These are phyloP conservation scores for Pythium aquatile DNA, from an alignment of 352 stramenopile species.

Conservation along the genomic window DNA sequence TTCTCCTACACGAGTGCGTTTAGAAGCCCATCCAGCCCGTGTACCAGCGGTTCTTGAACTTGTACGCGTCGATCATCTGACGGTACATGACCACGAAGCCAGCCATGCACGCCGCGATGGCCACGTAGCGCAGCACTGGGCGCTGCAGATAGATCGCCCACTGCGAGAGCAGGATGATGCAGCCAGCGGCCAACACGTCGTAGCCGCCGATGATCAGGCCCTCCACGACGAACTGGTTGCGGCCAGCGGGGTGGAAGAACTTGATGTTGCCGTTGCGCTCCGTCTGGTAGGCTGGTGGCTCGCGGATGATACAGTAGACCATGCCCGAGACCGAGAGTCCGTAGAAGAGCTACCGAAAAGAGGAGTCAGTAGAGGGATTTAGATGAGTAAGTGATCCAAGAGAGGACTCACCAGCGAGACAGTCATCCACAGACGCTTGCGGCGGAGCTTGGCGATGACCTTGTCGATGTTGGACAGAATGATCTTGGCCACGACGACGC, in stretches of 20 bases:
- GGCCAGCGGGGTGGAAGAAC: slow-evolving; percentile 83
- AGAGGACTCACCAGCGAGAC: slow-evolving; percentile 59
- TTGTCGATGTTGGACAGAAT: slow-evolving; percentile 67
- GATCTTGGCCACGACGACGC: slow-evolving; percentile 52
- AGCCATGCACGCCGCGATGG: slow-evolving; percentile 54
- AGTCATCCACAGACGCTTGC: slow-evolving; percentile 86
- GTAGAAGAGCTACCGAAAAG: slow-evolving; percentile 64
- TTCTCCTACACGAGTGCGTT: neutral
- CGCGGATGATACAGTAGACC: slow-evolving; percentile 90
- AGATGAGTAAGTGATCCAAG: neutral
- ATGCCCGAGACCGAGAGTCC: slow-evolving; percentile 85
- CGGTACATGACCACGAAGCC: slow-evolving; percentile 85
- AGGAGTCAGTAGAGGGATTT: neutral
- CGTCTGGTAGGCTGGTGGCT: slow-evolving; percentile 66
- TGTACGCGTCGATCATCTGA: slow-evolving; percentile 82
- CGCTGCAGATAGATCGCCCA: slow-evolving; percentile 78
- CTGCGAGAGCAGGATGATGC: slow-evolving; percentile 80
- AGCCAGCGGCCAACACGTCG: slow-evolving; percentile 63
- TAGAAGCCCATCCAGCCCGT: slow-evolving; percentile 84
- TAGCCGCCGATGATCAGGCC: slow-evolving; percentile 74
- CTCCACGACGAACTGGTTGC: slow-evolving; percentile 84
- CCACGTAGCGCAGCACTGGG: slow-evolving; percentile 47
- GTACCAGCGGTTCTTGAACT: slow-evolving; percentile 90
- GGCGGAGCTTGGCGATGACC: slow-evolving; percentile 66
- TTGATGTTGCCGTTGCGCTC: slow-evolving; percentile 83